Conservation (phyloP, 2,329 filamentous ascomycete genomes). For the Fusarium proliferatum region DNA sequence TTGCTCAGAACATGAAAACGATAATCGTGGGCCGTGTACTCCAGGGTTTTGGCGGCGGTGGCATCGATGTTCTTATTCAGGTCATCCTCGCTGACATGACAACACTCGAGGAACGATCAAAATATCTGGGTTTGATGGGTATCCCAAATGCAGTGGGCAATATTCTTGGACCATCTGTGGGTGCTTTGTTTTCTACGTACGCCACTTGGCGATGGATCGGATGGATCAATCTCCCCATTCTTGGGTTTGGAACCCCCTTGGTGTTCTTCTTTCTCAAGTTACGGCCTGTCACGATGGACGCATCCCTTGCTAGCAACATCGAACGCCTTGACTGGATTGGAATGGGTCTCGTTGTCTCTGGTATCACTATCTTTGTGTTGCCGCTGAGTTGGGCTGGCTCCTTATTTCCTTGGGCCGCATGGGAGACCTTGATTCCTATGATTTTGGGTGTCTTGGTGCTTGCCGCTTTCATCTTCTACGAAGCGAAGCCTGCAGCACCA, state of each 20-base stretch:
- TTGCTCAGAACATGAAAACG: conserved; percentile 10
- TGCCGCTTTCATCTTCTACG: background rate
- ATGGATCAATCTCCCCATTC: conserved; percentile 15
- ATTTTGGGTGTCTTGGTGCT: background rate
- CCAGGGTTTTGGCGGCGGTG: conserved; percentile 15
- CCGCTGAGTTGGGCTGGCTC: conserved; percentile 23
- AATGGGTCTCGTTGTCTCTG: conserved; percentile 8
- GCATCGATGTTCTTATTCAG: conserved; percentile 11
- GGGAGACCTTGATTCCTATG: conserved; percentile 15
- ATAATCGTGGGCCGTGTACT: conserved; percentile 15
- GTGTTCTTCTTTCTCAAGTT: conserved; percentile 18
- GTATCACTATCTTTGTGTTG: conserved; percentile 6
- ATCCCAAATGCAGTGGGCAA: conserved; percentile 13
- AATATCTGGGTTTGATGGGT: conserved; percentile 9
- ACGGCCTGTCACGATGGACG: background rate
- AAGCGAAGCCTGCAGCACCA: conserved; percentile 3
- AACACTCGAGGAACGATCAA: conserved; percentile 1
- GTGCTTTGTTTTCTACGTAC: conserved; percentile 4
- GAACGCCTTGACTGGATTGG: conserved; percentile 22
- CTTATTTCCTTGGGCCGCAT: conserved; percentile 8
- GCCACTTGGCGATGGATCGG: conserved; percentile 20
- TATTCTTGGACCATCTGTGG: conserved; percentile 4
- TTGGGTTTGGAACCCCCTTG: conserved; percentile 6
- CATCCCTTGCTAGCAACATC: background rate
- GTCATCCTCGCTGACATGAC: conserved; percentile 23